phyloP scores from a whole-genome alignment of 331 rosid genomes.

The Rosa hybrid region DNA sequence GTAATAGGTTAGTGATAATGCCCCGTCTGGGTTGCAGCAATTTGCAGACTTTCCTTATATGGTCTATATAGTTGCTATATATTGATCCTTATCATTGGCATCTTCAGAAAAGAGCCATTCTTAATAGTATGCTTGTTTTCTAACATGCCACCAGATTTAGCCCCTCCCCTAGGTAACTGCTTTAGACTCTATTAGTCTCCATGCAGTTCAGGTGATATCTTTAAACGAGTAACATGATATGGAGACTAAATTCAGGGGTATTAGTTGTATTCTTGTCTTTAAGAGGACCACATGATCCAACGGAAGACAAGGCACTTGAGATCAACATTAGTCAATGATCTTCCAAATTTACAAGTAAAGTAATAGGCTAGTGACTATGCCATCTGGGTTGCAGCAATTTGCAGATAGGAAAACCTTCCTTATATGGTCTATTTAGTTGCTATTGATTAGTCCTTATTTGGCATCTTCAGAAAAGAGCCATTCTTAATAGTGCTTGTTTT shows the following conservation, averaged over 20 bases:
- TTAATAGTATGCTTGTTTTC: neutral
- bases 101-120: neutral
- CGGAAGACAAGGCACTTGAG: conserved; percentile 12
- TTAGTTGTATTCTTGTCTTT: neutral
- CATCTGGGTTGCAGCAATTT: conserved; percentile 10
- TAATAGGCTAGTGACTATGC: neutral
- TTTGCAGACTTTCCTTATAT: neutral
- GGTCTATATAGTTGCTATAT: neutral
- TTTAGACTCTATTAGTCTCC: neutral
- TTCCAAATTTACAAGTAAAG: neutral
- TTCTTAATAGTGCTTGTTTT: neutral
- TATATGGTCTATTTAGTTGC: neutral
- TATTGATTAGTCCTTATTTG: neutral
- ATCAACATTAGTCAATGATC: neutral
- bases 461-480: neutral
- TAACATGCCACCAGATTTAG: neutral
- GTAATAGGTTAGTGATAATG: neutral
- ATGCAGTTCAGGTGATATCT: conserved; percentile 1
- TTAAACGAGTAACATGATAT: neutral
- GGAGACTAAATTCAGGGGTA: neutral
- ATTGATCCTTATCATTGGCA: neutral
- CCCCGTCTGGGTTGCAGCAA: conserved; percentile 7
- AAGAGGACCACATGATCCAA: conserved; percentile 7
- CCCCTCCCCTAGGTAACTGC: neutral
- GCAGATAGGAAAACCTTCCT: neutral